These are phyloP conservation scores for Saturnispora hagleri DNA, from an alignment of 805 yeast species.

Conservation along the genomic window DNA sequence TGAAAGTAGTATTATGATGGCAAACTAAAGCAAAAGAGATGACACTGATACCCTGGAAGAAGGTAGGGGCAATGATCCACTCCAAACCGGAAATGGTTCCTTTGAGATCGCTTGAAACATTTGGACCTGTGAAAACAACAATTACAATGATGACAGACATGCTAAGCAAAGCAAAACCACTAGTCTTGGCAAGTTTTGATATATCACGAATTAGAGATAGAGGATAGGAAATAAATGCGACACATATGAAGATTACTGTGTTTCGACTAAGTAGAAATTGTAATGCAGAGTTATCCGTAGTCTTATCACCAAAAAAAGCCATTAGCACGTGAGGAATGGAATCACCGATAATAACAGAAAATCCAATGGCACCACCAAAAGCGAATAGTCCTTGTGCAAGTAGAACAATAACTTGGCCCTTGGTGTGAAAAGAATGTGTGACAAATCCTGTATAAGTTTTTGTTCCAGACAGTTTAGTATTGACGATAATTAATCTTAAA, in stretches of 20 bases:
- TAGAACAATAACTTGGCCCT: constrained; percentile 60
- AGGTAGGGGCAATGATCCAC: constrained; percentile 48
- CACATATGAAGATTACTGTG: constrained; percentile 59
- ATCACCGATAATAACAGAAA: constrained; percentile 90
- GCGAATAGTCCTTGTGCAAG: constrained; percentile 83
- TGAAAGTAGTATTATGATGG: constrained; percentile 88
- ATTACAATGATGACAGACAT: constrained; percentile 72
- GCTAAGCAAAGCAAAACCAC: constrained; percentile 75
- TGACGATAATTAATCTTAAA: constrained; percentile 62
- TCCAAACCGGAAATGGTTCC: constrained; percentile 37
- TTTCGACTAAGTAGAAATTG: constrained; percentile 56
- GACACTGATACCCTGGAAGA: constrained; percentile 89
- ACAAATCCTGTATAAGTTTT: constrained; percentile 82
- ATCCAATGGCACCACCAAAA: constrained; percentile 89
- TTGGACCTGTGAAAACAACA: constrained; percentile 69
- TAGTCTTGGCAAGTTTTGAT: constrained; percentile 76
- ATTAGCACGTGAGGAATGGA: constrained; percentile 84
- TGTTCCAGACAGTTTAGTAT: constrained; percentile 69
- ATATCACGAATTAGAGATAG: constrained; percentile 73
- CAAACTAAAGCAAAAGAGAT: constrained; percentile 93
- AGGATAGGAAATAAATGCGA: constrained; percentile 72
- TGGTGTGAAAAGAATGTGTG: constrained; percentile 62
- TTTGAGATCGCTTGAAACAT: constrained; percentile 36
- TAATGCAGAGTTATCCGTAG: constrained; percentile 30
- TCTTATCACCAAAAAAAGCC: constrained; percentile 45